A percentile compares a stretch with the other conserved stretches of the same genome.
phyloP scores from a whole-genome alignment of 805 yeast genomes.

The Saturnispora saitoi region DNA sequence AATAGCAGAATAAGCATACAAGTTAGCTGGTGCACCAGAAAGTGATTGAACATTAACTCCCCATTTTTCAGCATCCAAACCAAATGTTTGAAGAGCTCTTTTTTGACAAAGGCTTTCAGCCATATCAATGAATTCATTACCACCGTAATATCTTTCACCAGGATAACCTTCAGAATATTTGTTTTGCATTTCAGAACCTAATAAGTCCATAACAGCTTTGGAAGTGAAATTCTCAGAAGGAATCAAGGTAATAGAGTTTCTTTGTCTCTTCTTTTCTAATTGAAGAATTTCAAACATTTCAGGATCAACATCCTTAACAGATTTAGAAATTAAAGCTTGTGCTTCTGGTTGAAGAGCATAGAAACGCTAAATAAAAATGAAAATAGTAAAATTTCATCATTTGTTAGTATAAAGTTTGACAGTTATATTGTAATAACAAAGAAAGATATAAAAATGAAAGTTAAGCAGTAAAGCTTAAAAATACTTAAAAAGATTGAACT shows the following conservation, averaged over 20 bases:
- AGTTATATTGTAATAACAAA: background rate
- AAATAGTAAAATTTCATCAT: background rate
- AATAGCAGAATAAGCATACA: conserved; percentile 92
- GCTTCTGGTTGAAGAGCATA: conserved; percentile 44
- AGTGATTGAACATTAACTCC: conserved; percentile 96
- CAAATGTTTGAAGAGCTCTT: conserved; percentile 88
- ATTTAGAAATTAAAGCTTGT: conserved; percentile 48
- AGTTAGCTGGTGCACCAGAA: conserved; percentile 96
- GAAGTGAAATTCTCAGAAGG: conserved; percentile 98
- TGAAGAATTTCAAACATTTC: conserved; percentile 65
- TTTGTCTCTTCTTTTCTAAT: conserved; percentile 86
- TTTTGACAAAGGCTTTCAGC: conserved; percentile 88
- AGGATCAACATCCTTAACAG: conserved; percentile 64
- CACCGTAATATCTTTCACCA: conserved; percentile 98
- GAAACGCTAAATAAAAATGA: conserved; percentile 18
- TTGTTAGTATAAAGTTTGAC: background rate
- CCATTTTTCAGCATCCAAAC: conserved; percentile 75
- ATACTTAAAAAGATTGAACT: no score
- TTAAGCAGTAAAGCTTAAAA: no score
- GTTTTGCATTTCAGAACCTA: conserved; percentile 97
- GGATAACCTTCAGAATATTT: conserved; percentile 99
- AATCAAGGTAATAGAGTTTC: conserved; percentile 85
- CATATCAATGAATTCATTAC: conserved; percentile 93
- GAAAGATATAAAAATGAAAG: background rate
- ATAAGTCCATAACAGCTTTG: conserved; percentile 88